These are phyloP conservation scores for Atractiella rhizophila DNA, from an alignment of 768 basidiomycete species.

Conservation along the genomic window DNA sequence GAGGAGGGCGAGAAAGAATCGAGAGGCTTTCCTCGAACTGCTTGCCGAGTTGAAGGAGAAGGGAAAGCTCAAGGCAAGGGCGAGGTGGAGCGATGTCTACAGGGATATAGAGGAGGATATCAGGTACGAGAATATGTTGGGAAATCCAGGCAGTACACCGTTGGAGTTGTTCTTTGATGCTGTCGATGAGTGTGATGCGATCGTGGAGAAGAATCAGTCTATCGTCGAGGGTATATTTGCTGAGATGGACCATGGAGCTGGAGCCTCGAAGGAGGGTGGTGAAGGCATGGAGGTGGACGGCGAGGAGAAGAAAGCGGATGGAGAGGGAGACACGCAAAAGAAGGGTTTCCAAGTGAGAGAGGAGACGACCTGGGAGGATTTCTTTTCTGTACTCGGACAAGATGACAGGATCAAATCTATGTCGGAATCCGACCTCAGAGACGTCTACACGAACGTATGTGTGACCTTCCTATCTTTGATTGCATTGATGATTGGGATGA, in stretches of 20 bases:
- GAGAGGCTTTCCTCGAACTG: slow-evolving; percentile 70
- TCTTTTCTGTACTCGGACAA: slow-evolving; percentile 32
- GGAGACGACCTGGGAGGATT: slow-evolving; percentile 44
- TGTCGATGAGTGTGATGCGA: slow-evolving; percentile 64
- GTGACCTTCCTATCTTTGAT: slow-evolving; percentile 1
- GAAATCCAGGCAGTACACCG: slow-evolving; percentile 79
- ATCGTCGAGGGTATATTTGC: slow-evolving; percentile 26
- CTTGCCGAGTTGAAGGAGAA: slow-evolving; percentile 40
- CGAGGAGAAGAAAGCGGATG: slow-evolving; percentile 18
- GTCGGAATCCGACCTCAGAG: slow-evolving; percentile 30
- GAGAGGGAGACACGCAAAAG: slow-evolving; percentile 14
- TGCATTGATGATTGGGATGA: slow-evolving; percentile 12
- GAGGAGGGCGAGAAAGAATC: slow-evolving; percentile 58
- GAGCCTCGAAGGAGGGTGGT: too few relatives aligned
- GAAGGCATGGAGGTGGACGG: slow-evolving; percentile 14
- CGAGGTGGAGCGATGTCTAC: slow-evolving; percentile 79
- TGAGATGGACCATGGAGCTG: too few relatives aligned
- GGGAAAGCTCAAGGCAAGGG: slow-evolving; percentile 47
- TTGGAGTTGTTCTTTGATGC: slow-evolving; percentile 90
- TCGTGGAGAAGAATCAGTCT: slow-evolving; percentile 52
- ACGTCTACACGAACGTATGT: slow-evolving; percentile 38
- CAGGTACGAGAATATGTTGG: slow-evolving; percentile 67
- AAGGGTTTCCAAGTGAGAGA: slow-evolving; percentile 29
- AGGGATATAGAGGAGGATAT: slow-evolving; percentile 47
- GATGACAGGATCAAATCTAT: slow-evolving; percentile 32